A percentile compares a stretch with the other conserved stretches of the same genome.
Evolutionary conservation across 1,284 basidiomycete genomes (phyloP).

Genomic region (Tylopilus sp.): DNA sequence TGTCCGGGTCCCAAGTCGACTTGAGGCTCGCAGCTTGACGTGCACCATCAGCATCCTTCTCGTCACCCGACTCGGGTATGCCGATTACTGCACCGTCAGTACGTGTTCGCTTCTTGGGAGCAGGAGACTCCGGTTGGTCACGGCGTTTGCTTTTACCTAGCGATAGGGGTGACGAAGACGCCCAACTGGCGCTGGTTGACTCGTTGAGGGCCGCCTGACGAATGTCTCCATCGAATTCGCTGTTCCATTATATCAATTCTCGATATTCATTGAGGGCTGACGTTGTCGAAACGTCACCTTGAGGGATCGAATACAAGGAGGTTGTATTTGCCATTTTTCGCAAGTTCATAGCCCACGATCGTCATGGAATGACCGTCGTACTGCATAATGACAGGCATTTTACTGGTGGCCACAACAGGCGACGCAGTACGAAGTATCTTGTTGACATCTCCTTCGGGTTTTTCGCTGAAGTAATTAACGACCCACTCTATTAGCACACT

Average conservation of each 20-base stretch:
- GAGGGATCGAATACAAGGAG: conserved; percentile 77
- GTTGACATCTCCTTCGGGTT: conserved; percentile 37
- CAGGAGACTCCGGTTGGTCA: conserved; percentile 16
- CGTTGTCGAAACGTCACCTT: conserved; percentile 38
- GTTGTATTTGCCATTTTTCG: conserved; percentile 51
- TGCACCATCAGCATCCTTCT: conserved; percentile 2
- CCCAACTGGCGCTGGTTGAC: neutral
- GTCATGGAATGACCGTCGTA: conserved; percentile 80
- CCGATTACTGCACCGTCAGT: conserved; percentile 36
- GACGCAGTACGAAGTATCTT: conserved; percentile 45
- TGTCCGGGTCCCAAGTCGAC: conserved; percentile 28
- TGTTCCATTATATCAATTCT: conserved; percentile 15
- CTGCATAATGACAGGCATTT: conserved; percentile 78
- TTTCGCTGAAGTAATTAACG: conserved; percentile 56
- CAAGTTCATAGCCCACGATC: conserved; percentile 75
- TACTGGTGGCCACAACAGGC: conserved; percentile 52
- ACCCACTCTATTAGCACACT: conserved; percentile 59
- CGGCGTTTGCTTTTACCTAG: conserved; percentile 20
- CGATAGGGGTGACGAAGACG: conserved; percentile 3
- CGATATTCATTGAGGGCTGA: neutral
- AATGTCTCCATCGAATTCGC: conserved; percentile 17
- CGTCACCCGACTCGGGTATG: conserved; percentile 29
- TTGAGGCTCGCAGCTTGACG: conserved; percentile 1
- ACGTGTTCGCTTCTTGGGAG: conserved; percentile 30
- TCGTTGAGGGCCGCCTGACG: conserved; percentile 36